These are phyloP conservation scores for Fusarium albosuccineum DNA, from an alignment of 2,329 filamentous ascomycete species.

Conservation along the genomic window DNA sequence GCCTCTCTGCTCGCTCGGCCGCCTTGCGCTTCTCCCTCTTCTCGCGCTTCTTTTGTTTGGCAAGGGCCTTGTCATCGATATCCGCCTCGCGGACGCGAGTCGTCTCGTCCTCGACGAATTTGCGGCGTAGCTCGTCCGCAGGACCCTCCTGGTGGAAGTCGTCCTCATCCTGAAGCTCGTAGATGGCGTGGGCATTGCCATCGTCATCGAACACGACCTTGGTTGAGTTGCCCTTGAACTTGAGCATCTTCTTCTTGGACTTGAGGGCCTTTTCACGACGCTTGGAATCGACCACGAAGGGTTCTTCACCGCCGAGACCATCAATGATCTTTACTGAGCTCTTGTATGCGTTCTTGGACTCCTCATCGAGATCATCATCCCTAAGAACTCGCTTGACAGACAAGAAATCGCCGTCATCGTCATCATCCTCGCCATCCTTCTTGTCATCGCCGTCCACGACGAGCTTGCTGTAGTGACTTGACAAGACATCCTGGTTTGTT, in stretches of 20 bases:
- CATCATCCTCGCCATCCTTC: conserved; percentile 63
- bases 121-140: conserved; percentile 79
- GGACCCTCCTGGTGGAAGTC: conserved; percentile 81
- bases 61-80: conserved; percentile 83
- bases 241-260: conserved; percentile 93
- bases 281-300: conserved; percentile 91
- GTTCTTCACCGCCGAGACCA: conserved; percentile 76
- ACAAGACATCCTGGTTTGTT: conserved; percentile 93
- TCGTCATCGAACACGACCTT: conserved; percentile 95
- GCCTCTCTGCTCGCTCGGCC: conserved; percentile 63
- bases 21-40: conserved; percentile 82
- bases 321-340: conserved; percentile 70
- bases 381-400: conserved; percentile 89
- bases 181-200: conserved; percentile 84
- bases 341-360: conserved; percentile 59
- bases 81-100: conserved; percentile 81
- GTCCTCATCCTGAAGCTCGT: conserved; percentile 88
- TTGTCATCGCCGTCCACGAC: conserved; percentile 71
- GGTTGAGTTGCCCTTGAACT: conserved; percentile 87
- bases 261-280: conserved; percentile 94
- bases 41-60: conserved; percentile 81
- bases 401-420: conserved; percentile 85
- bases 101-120: conserved; percentile 83
- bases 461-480: conserved; percentile 92
- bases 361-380: conserved; percentile 72